Evolutionary conservation across 2,329 filamentous ascomycete species (phyloP).

Genomic region (Alternaria arbusti): DNA sequence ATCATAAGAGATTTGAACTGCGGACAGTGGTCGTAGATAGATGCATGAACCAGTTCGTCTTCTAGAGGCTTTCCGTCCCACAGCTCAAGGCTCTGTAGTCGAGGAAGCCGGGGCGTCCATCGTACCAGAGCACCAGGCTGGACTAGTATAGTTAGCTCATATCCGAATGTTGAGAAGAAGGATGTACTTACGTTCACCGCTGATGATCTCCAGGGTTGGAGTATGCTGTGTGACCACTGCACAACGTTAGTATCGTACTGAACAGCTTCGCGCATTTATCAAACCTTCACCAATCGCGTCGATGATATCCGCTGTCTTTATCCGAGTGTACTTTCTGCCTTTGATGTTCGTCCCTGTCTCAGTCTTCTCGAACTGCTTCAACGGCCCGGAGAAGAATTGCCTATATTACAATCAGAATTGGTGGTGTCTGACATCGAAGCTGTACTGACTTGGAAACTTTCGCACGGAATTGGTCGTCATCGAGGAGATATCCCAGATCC

Average conservation of each 20-base stretch:
- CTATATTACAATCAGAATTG: slow-evolving; percentile 34
- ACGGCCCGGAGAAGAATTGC: slow-evolving; percentile 59
- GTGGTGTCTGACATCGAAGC: neutral
- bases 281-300: slow-evolving; percentile 58
- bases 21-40: slow-evolving; percentile 65
- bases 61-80: slow-evolving; percentile 67
- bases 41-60: slow-evolving; percentile 58
- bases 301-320: slow-evolving; percentile 53
- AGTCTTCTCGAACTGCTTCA: slow-evolving; percentile 52
- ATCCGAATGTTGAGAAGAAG: neutral
- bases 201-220: slow-evolving; percentile 65
- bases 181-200: slow-evolving; percentile 55
- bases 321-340: slow-evolving; percentile 38
- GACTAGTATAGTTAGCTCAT: slow-evolving; percentile 45
- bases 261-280: neutral
- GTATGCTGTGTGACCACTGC: slow-evolving; percentile 56
- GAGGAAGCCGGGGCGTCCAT: slow-evolving; percentile 66
- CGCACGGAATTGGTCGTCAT: slow-evolving; percentile 64
- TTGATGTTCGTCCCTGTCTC: slow-evolving; percentile 29
- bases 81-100: slow-evolving; percentile 65
- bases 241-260: slow-evolving; percentile 16
- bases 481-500: slow-evolving; percentile 65
- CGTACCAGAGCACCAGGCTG: slow-evolving; percentile 59
- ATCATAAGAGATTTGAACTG: slow-evolving; percentile 67
- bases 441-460: slow-evolving; percentile 61